Evolutionary conservation across 1,139 yeast genomes (phyloP).

Genomic region (Oligophagozyma castellii): DNA sequence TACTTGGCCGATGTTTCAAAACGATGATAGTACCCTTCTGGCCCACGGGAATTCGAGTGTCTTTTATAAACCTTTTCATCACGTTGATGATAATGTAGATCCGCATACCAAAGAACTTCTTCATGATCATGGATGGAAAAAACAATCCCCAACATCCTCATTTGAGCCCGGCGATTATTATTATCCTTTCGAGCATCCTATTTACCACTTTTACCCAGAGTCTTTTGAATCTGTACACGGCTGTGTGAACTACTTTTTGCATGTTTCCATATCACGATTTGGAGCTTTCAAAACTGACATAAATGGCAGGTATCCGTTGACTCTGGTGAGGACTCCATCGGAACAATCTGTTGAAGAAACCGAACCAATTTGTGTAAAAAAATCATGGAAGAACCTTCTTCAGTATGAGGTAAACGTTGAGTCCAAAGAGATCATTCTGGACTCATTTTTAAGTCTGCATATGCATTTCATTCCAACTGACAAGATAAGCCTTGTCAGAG

Average conservation of each 20-base stretch:
- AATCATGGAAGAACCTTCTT: conserved; percentile 87
- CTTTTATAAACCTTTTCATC: conserved; percentile 6
- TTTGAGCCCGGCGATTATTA: conserved; percentile 74
- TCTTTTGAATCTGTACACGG: conserved; percentile 69
- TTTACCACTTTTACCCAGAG: conserved; percentile 75
- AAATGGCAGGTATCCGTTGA: conserved; percentile 44
- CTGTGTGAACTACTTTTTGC: conserved; percentile 50
- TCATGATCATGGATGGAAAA: neutral
- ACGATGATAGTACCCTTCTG: conserved; percentile 7
- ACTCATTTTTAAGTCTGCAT: conserved; percentile 70
- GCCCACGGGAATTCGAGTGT: conserved; percentile 13
- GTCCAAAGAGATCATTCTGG: conserved; percentile 71
- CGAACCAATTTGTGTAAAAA: conserved; percentile 78
- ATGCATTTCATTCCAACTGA: conserved; percentile 75
- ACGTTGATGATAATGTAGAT: neutral
- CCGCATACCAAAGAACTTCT: neutral
- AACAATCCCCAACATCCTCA: neutral
- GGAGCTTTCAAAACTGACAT: conserved; percentile 70
- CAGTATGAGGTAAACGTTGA: conserved; percentile 80
- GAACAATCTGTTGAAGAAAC: conserved; percentile 70
- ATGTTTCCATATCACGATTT: conserved; percentile 54
- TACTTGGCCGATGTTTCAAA: conserved; percentile 78
- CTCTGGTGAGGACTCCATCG: conserved; percentile 58
- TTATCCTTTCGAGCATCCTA: conserved; percentile 79
- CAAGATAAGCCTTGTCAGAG: conserved; percentile 71